A percentile compares a stretch with the other conserved stretches of the same genome.
phyloP scores from a whole-genome alignment of 805 yeast genomes.

The Candida nitratophila region DNA sequence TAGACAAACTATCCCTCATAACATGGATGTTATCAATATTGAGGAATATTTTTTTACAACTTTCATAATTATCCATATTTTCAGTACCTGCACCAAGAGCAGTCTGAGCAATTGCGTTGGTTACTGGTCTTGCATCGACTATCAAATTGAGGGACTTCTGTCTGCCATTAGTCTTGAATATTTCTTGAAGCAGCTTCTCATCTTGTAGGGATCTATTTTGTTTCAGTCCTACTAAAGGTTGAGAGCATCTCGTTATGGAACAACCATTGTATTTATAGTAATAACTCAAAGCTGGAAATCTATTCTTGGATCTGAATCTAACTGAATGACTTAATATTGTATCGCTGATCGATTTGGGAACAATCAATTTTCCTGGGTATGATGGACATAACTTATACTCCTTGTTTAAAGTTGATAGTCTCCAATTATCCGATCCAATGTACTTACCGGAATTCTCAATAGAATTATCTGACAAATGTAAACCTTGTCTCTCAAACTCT shows the following conservation, averaged over 20 bases:
- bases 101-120: conserved; percentile 94
- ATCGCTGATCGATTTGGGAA: conserved; percentile 77
- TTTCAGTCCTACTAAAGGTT: conserved; percentile 86
- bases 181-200: conserved; percentile 71
- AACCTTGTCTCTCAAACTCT: conserved; percentile 71
- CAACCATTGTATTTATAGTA: conserved; percentile 63
- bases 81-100: conserved; percentile 99
- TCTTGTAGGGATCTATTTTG: conserved; percentile 88
- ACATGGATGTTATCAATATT: conserved; percentile 95
- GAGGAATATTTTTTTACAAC: conserved; percentile 64
- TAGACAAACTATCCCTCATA: conserved; percentile 76
- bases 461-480: conserved; percentile 22
- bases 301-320: conserved; percentile 74
- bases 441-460: background rate
- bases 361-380: conserved; percentile 62
- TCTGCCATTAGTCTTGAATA: conserved; percentile 51
- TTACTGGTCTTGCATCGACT: conserved; percentile 86
- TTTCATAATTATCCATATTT: conserved; percentile 76
- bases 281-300: conserved; percentile 81
- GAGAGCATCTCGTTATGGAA: conserved; percentile 83
- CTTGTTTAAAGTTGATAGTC: conserved; percentile 57
- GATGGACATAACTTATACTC: conserved; percentile 64
- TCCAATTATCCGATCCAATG: conserved; percentile 42
- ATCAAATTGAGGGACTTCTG: conserved; percentile 43
- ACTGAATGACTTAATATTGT: conserved; percentile 77